Evolutionary conservation across 2,329 filamentous ascomycete species (phyloP).

Genomic region (Golovinomyces cichoracearum): DNA sequence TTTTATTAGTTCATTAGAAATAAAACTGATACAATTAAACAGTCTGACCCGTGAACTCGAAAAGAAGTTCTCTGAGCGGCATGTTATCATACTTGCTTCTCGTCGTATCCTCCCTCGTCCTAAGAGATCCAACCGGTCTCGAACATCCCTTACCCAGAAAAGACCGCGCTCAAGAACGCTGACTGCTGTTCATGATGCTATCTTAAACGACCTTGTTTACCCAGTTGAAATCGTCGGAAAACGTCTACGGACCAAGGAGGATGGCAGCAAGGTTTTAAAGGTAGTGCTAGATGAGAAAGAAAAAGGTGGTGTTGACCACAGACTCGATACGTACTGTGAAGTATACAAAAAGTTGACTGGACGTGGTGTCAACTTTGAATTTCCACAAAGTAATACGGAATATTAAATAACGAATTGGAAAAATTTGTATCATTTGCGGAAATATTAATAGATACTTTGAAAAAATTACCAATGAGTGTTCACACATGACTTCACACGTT

Average conservation of each 20-base stretch:
- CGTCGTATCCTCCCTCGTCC: constrained; percentile 96
- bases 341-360: constrained; percentile 96
- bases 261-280: constrained; percentile 96
- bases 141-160: constrained; percentile 96
- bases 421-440: no score
- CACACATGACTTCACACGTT: no score
- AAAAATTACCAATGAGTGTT: no score
- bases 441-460: no score
- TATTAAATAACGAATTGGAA: constrained; percentile 33
- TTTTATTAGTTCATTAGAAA: no score
- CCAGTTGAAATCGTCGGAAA: constrained; percentile 99
- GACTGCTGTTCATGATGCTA: constrained; percentile 94
- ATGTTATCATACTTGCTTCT: constrained; percentile 95
- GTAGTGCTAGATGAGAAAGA: constrained; percentile 99
- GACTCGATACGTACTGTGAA: constrained; percentile 97
- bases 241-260: constrained; percentile 95
- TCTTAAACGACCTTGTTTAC: constrained; percentile 94
- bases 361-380: constrained; percentile 93
- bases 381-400: constrained; percentile 63
- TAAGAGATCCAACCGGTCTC: constrained; percentile 91
- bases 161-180: constrained; percentile 92
- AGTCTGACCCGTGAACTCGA: constrained; percentile 99
- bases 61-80: constrained; percentile 99
- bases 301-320: constrained; percentile 96
- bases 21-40: no score